phyloP scores from a whole-genome alignment of 1,284 basidiomycete species.

The Trametes versicolor region DNA sequence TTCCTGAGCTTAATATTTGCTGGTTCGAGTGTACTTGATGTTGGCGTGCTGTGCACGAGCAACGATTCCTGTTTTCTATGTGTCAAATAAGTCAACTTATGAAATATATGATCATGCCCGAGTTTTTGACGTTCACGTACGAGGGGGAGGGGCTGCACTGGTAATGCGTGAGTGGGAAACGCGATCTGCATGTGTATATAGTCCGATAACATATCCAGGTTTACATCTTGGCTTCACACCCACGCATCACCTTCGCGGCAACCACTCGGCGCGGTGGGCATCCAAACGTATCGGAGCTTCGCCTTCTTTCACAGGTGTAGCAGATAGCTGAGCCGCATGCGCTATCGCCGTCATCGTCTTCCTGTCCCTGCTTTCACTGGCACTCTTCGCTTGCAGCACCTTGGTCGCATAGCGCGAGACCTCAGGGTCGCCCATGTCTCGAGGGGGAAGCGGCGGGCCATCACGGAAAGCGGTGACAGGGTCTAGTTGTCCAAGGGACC shows the following conservation, averaged over 20 bases:
- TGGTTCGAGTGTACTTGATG: too few relatives aligned
- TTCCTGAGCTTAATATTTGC: too few relatives aligned
- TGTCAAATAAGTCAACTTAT: too few relatives aligned
- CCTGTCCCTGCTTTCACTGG: constrained; percentile 26
- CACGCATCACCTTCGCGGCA: constrained; percentile 19
- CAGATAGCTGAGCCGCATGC: constrained; percentile 57
- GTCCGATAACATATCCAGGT: too few relatives aligned
- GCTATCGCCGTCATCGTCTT: constrained; percentile 54
- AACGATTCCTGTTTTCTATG: too few relatives aligned
- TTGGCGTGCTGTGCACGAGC: too few relatives aligned
- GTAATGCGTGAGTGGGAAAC: too few relatives aligned
- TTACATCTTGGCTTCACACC: too few relatives aligned
- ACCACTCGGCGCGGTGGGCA: constrained; percentile 47
- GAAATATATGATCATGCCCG: too few relatives aligned
- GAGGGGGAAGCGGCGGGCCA: constrained; percentile 49
- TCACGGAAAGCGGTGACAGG: constrained; percentile 53
- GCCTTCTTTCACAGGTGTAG: constrained; percentile 55
- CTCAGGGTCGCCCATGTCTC: constrained; percentile 47
- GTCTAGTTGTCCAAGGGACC: constrained; percentile 59
- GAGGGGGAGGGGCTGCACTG: too few relatives aligned
- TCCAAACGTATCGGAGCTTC: constrained; percentile 48
- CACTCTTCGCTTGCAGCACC: constrained; percentile 38
- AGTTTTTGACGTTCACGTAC: too few relatives aligned
- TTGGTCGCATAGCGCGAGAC: constrained; percentile 44
- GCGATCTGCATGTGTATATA: too few relatives aligned